Evolutionary conservation across 306 rosid genomes (phyloP).

Genomic region (Vigna reflexopilosa): DNA sequence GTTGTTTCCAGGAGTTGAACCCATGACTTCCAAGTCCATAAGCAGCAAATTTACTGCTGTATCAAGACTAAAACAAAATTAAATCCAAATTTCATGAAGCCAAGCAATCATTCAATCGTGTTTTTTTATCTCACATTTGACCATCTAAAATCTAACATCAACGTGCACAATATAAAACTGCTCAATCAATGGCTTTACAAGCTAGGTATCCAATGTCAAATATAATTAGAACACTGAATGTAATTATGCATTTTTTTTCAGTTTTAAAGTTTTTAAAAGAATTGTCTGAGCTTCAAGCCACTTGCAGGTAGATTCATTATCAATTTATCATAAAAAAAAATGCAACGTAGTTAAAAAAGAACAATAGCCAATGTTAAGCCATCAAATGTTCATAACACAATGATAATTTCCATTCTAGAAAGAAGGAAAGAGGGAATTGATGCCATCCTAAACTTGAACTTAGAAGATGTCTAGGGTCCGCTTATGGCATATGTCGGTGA

Average conservation of each 20-base stretch:
- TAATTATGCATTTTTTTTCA: background rate
- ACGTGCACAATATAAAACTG: background rate
- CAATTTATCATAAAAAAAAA: background rate
- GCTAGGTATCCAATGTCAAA: background rate
- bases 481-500: background rate
- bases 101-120: background rate
- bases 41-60: background rate
- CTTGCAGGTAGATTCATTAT: background rate
- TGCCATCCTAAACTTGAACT: background rate
- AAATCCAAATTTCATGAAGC: constrained; percentile 1
- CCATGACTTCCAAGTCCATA: background rate
- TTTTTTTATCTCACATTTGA: background rate
- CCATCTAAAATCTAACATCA: background rate
- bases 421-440: background rate
- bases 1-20: background rate
- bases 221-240: background rate
- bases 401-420: constrained; percentile 9
- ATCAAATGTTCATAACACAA: constrained; percentile 3
- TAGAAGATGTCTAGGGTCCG: background rate
- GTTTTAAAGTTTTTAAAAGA: background rate
- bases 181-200: background rate
- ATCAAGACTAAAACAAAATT: background rate
- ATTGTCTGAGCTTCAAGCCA: background rate
- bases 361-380: constrained; percentile 15
- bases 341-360: background rate